Percentiles rank a stretch among this genome's conserved stretches.
These are phyloP conservation scores for Kokia cookei DNA, from an alignment of 441 rosid species.

Conservation along the genomic window DNA sequence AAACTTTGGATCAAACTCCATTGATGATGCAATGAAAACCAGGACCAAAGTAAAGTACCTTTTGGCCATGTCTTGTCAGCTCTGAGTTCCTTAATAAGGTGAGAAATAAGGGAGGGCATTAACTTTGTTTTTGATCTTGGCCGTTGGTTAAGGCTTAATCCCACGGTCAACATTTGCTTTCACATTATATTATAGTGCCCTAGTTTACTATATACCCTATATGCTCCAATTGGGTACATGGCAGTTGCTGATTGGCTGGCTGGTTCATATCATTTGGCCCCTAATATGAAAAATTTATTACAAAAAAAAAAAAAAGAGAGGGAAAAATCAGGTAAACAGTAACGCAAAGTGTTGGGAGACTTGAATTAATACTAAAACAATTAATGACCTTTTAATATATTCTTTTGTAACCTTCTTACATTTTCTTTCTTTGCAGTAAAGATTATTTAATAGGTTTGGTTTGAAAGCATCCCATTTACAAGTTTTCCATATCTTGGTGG, in stretches of 20 bases:
- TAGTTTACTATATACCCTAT: not conserved
- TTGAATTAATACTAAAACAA: not conserved
- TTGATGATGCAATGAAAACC: not conserved
- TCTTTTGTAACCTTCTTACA: not conserved
- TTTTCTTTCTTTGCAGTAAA: not conserved
- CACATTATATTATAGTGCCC: not conserved
- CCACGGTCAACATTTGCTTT: slow-evolving; percentile 15
- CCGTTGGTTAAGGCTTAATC: slow-evolving; percentile 27
- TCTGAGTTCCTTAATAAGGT: slow-evolving; percentile 17
- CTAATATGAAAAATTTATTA: no score
- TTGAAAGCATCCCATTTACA: no score
- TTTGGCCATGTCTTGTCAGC: not conserved
- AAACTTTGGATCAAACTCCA: slow-evolving; percentile 21
- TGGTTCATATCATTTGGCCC: not conserved
- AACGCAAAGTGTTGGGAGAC: not conserved
- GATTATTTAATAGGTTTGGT: no score
- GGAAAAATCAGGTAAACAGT: not conserved
- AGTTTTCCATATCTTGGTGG: no score
- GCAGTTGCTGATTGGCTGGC: not conserved
- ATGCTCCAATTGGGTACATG: not conserved
- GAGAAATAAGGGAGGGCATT: slow-evolving; percentile 4
- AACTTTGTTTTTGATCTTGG: slow-evolving; percentile 12
- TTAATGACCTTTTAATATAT: not conserved
- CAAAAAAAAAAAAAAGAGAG: no score
- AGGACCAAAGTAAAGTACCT: not conserved